phyloP scores from a whole-genome alignment of 2,329 filamentous ascomycete species.

The Claviceps capensis region DNA sequence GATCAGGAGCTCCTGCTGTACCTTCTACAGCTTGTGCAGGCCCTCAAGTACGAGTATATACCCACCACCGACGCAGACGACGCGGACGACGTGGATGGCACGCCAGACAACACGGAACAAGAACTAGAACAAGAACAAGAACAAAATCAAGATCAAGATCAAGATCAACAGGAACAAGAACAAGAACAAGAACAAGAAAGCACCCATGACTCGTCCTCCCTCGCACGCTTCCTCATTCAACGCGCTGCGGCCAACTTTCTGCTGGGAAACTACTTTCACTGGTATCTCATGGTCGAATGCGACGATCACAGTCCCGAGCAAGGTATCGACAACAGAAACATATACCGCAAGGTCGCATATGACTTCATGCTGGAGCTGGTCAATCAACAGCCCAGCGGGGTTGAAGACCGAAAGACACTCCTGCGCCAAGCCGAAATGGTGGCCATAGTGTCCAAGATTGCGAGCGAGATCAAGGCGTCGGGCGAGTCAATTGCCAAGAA shows the following conservation, averaged over 20 bases:
- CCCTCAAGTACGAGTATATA: constrained; percentile 82
- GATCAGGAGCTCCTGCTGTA: constrained; percentile 87
- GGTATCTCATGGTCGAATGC: constrained; percentile 98
- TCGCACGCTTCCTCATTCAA: constrained; percentile 79
- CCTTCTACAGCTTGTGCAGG: constrained; percentile 86
- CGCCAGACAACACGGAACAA: no score
- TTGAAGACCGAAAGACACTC: constrained; percentile 61
- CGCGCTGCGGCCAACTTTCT: constrained; percentile 79
- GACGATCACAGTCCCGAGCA: constrained; percentile 72
- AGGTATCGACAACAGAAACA: constrained; percentile 58
- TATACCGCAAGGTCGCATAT: constrained; percentile 88
- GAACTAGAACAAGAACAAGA: no score
- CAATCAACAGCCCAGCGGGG: constrained; percentile 51
- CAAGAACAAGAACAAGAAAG: constrained; percentile 31
- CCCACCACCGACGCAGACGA: constrained; percentile 28
- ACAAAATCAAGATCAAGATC: no score
- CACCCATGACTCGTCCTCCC: constrained; percentile 56
- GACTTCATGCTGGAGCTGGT: constrained; percentile 89
- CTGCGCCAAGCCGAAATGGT: constrained; percentile 82
- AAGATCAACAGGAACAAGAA: no score
- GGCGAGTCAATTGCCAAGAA: constrained; percentile 68
- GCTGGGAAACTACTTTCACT: constrained; percentile 89
- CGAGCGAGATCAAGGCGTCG: constrained; percentile 73
- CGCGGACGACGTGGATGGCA: constrained; percentile 24
- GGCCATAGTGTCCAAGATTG: constrained; percentile 74